A percentile compares a stretch with the other conserved stretches of the same genome.
Conservation (phyloP, 2,329 filamentous ascomycete species). For the Leptographium procerum region DNA sequence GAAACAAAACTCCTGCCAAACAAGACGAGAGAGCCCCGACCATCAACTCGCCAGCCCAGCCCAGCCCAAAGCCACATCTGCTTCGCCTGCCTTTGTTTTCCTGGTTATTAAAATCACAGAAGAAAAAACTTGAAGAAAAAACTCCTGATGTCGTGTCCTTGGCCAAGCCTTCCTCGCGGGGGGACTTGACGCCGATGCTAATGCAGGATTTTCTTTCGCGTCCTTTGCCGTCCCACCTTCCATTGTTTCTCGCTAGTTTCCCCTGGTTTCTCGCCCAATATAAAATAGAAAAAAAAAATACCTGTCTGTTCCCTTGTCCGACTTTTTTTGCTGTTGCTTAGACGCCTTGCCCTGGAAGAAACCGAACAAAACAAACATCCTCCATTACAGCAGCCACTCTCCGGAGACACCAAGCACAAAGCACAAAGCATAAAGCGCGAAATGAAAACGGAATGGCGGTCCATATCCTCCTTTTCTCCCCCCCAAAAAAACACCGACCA, state of each 20-base stretch:
- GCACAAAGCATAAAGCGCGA: no score
- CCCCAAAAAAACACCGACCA: background rate
- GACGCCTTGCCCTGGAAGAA: constrained; percentile 3
- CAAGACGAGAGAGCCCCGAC: background rate
- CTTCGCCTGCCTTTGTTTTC: background rate
- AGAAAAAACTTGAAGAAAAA: constrained; percentile 1
- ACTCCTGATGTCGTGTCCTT: constrained; percentile 6
- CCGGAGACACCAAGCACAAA: background rate
- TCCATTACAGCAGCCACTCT: background rate
- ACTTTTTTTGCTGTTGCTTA: constrained; percentile 3
- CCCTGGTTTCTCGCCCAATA: background rate
- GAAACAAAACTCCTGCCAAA: constrained; percentile 3
- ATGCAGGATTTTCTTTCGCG: constrained; percentile 8
- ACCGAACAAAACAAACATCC: constrained; percentile 1
- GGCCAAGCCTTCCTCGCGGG: constrained; percentile 6
- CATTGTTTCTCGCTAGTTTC: background rate
- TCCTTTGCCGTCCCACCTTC: constrained; percentile 1
- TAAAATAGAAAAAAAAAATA: constrained; percentile 1
- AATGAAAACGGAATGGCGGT: background rate
- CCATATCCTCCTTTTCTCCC: background rate
- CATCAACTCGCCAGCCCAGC: background rate
- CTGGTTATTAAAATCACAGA: background rate
- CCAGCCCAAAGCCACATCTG: background rate
- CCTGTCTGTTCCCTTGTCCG: background rate
- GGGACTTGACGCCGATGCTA: constrained; percentile 8